Percentiles rank a stretch among this genome's conserved stretches.
phyloP scores from a whole-genome alignment of 2,329 filamentous ascomycete species.

The Botryosphaeria dothidea region DNA sequence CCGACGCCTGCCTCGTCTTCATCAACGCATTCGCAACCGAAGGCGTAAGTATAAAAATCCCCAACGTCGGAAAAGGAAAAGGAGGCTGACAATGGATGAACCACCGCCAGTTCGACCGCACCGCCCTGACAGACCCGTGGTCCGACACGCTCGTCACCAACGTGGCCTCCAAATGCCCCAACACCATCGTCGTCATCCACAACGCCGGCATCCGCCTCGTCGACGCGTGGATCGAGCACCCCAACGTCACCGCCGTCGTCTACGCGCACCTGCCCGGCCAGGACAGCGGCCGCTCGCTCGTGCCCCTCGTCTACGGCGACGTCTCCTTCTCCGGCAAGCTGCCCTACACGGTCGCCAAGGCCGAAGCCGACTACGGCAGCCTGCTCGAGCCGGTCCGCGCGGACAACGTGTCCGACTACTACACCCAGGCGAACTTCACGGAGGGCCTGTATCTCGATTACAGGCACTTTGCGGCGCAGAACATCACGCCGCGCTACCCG shows the following conservation, averaged over 20 bases:
- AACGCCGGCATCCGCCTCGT: slow-evolving; percentile 39
- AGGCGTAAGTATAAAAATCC: no score
- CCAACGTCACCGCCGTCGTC: slow-evolving; percentile 41
- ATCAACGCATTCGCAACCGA: slow-evolving; percentile 52
- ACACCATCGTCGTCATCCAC: slow-evolving; percentile 41
- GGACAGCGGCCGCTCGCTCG: slow-evolving; percentile 48
- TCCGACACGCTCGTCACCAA: slow-evolving; percentile 41
- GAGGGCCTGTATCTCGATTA: slow-evolving; percentile 58
- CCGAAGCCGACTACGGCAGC: slow-evolving; percentile 32
- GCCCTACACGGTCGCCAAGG: slow-evolving; percentile 50
- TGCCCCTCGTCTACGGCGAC: slow-evolving; percentile 56
- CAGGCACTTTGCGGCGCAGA: slow-evolving; percentile 48
- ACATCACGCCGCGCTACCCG: slow-evolving; percentile 30
- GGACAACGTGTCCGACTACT: slow-evolving; percentile 48
- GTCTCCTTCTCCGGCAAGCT: slow-evolving; percentile 61
- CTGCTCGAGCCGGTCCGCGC: slow-evolving; percentile 63
- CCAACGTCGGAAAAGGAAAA: no score
- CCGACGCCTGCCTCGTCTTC: slow-evolving; percentile 46
- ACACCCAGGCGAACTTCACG: slow-evolving; percentile 48
- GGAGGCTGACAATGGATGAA: no score
- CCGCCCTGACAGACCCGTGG: slow-evolving; percentile 57
- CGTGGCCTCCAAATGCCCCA: slow-evolving; percentile 61
- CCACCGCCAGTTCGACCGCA: slow-evolving; percentile 56
- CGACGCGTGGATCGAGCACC: slow-evolving; percentile 37
- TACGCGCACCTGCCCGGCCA: slow-evolving; percentile 43